Evolutionary conservation across 495 filamentous ascomycete species (phyloP), one percentile per base, ranked within the genome.

Genomic region (Talaromyces liani): DNA sequence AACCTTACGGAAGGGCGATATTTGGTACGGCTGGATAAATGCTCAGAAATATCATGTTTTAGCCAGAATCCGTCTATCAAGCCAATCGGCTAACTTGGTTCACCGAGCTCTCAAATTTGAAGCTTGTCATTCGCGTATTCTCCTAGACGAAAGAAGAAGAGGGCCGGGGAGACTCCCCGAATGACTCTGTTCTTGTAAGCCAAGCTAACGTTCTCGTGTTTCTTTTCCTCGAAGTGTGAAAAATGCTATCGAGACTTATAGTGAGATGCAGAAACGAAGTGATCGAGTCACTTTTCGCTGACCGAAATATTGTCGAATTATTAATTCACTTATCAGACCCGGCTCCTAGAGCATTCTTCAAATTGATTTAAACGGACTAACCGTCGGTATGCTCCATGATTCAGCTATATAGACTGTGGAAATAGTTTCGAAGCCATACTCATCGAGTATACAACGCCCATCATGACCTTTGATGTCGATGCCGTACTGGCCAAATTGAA

Each of bases 401-500:
- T 31, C 29, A 31, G 29, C 29, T 31, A 3, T 7, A 31, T 7
- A 7, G 29, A 31, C 29, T 7, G 5, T 31, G 29, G 29, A 31
- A 31, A 7, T 31, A 6, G 6, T 1, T 31, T 31, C 29, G 6
- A 31, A 7, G 6, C 29, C 29, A 31, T 31, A 6, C 6, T 31
- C 6, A 31, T 31, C 29, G 6, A 31, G 29, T 6, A 31, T 31
- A 31, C 6, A 31, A 31, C n/a, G 6, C 5, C 29, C 5, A 54
- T 24, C 18, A 54, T 54, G 56, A 65, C 64, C 27, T 72, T 73
- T 54, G 68, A 73, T 57, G 63, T 73, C 60, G 71, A 72, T n/a
- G 25, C 70, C 65, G 71, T 73, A 20, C 66, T 73, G 25, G 62
- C 67, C 20, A 67, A 69, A 49, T 67, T 73, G 24, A 67, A 55